Conservation (phyloP, 78 protist species). For the Paratrimastix pyriformis region DNA sequence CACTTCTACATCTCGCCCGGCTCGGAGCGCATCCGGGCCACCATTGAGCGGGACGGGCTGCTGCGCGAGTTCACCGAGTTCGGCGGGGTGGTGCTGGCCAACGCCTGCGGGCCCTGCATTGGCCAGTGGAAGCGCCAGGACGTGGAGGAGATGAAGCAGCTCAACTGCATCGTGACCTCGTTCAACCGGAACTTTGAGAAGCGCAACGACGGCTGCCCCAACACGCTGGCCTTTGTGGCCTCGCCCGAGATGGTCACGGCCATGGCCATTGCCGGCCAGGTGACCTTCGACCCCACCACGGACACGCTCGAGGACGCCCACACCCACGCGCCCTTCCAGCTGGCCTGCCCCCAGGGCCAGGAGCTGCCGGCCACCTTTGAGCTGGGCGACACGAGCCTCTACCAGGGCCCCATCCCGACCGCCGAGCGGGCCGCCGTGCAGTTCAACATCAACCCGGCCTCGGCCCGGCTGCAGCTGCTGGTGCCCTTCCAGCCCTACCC, state of each 20-base stretch:
- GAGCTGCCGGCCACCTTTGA: constrained; percentile 56
- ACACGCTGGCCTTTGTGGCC: constrained; percentile 83
- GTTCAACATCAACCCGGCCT: constrained; percentile 63
- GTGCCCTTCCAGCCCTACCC: constrained; percentile 78
- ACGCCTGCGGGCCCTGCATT: constrained; percentile 94
- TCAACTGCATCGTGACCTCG: constrained; percentile 86
- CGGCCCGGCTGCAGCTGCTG: constrained; percentile 69
- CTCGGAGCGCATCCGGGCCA: constrained; percentile 78
- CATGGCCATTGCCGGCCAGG: constrained; percentile 68
- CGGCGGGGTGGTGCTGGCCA: constrained; percentile 83
- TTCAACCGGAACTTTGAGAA: constrained; percentile 86
- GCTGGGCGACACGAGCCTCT: too few species aligned
- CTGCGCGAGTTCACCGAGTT: constrained; percentile 42
- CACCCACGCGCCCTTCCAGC: constrained; percentile 39
- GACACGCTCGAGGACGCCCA: constrained; percentile 58
- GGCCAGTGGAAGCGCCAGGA: constrained; percentile 85
- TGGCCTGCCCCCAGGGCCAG: constrained; percentile 64
- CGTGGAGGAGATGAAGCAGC: constrained; percentile 52
- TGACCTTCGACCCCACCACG: constrained; percentile 73
- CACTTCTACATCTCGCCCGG: constrained; percentile 83
- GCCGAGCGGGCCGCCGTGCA: constrained; percentile 29
- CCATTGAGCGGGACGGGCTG: constrained; percentile 78
- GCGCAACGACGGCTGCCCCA: constrained; percentile 79
- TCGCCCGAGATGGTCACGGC: constrained; percentile 88
- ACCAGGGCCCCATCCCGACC: too few species aligned